Evolutionary conservation across 2,329 filamentous ascomycete genomes (phyloP), one percentile per base, ranked within the genome.

Genomic region (Microdochium paspali): DNA sequence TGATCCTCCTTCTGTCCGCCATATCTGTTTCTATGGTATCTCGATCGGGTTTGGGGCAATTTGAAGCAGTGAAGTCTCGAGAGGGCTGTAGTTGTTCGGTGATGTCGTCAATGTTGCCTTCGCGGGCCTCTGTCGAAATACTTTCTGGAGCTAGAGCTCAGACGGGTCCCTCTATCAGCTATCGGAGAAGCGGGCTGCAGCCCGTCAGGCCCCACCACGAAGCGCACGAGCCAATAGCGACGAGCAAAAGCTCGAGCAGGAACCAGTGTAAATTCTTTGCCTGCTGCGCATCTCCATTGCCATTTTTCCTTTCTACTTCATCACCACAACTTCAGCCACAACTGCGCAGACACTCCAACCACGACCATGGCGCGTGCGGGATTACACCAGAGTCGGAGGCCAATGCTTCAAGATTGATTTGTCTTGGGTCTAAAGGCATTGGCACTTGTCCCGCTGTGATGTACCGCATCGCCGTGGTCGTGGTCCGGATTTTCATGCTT

Each of bases 1-100:
- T 97, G 55, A 95, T 82, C 58, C 93, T 82, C 68, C 91, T 84
- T 65, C 90, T 81, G 65, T 98, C 93, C 48, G 85, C 73, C 86
- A 90, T 90, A 18, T 6, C 18, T n/a, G 23, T 40, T 12, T 35
- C 18, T 7, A 15, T 35, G 31, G 5, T 6, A n/a, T 15, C 18
- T 7, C 35, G 35, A 21, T 9, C 10, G 35, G 10, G 10, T 18
- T 4, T 18, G 23, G 7, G 6, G 31, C 31, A 6, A n/a, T 12
- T 30, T 35, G 13, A 6, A 12, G 13, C 31, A 35, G 18, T 15
- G 31, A 6, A 35, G 31, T 35, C 5, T 15, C n/a, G 35, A 20
- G 6, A 20, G 31, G 31, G n/a, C 10, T 13, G 31, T n/a, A 21
- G 10, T 20, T 20, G 13, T 40, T 21, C n/a, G 10, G 6, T 3